These are phyloP conservation scores for Roridomyces roridus DNA, from an alignment of 768 basidiomycete species.

Conservation along the genomic window DNA sequence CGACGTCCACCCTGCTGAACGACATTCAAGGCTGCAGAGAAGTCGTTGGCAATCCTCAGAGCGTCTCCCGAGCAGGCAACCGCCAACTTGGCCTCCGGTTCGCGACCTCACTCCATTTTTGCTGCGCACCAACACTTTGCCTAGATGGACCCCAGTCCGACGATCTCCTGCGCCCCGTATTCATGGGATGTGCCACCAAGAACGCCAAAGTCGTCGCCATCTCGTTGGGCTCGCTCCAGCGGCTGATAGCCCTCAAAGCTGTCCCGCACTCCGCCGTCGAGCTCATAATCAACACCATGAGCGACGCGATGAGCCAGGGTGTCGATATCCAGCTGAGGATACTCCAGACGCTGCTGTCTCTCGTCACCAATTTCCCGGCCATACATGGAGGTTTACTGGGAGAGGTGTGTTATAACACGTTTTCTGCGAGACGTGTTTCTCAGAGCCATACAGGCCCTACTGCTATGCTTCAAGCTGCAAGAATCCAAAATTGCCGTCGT, in stretches of 20 bases:
- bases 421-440: not conserved
- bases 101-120: conserved; percentile 26
- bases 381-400: conserved; percentile 83
- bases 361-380: conserved; percentile 86
- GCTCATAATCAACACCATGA: conserved; percentile 83
- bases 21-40: conserved; percentile 75
- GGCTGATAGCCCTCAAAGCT: conserved; percentile 86
- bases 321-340: conserved; percentile 97
- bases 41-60: conserved; percentile 79
- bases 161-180: conserved; percentile 84
- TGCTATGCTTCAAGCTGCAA: conserved; percentile 95
- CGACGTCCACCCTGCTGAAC: conserved; percentile 21
- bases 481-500: conserved; percentile 96
- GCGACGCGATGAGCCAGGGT: conserved; percentile 88
- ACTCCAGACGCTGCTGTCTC: conserved; percentile 88
- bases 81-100: conserved; percentile 75
- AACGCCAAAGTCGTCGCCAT: conserved; percentile 95
- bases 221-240: conserved; percentile 87
- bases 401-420: conserved; percentile 60
- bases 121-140: not conserved
- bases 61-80: conserved; percentile 85
- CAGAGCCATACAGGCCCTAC: conserved; percentile 63
- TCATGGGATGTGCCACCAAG: conserved; percentile 93
- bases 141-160: conserved; percentile 81
- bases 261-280: conserved; percentile 83